Percentiles rank a stretch among this genome's conserved stretches.
These are phyloP conservation scores for Chlamydomonas eustigma DNA, from an alignment of 139 green algal genomes.

Conservation along the genomic window DNA sequence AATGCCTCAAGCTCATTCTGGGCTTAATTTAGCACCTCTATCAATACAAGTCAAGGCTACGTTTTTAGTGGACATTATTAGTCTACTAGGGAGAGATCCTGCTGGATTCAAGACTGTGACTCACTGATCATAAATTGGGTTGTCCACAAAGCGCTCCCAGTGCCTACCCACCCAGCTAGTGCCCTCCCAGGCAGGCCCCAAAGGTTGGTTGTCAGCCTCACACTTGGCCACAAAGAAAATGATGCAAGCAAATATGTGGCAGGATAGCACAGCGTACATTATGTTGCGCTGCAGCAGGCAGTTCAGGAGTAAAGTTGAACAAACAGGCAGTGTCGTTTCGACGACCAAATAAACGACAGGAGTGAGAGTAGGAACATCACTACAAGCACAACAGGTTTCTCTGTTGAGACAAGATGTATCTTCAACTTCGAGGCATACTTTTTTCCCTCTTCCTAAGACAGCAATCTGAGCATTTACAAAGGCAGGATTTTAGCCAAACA, in stretches of 20 bases:
- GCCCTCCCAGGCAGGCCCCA: background rate
- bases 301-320: no score
- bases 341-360: no score
- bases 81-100: background rate
- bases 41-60: background rate
- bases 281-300: conserved; percentile 13
- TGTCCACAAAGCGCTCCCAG: background rate
- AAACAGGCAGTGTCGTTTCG: no score
- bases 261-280: background rate
- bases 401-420: no score
- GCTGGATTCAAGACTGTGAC: no score
- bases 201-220: background rate
- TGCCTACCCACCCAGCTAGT: background rate
- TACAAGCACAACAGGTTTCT: no score
- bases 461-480: no score
- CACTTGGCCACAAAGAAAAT: background rate
- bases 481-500: no score
- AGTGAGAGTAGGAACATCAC: no score
- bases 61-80: background rate
- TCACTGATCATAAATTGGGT: background rate
- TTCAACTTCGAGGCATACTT: no score
- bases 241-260: background rate
- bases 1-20: background rate
- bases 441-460: no score
- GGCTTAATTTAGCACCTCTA: no score